These are phyloP conservation scores for Venturia oleaginea DNA, from an alignment of 2,329 filamentous ascomycete species.

Conservation along the genomic window DNA sequence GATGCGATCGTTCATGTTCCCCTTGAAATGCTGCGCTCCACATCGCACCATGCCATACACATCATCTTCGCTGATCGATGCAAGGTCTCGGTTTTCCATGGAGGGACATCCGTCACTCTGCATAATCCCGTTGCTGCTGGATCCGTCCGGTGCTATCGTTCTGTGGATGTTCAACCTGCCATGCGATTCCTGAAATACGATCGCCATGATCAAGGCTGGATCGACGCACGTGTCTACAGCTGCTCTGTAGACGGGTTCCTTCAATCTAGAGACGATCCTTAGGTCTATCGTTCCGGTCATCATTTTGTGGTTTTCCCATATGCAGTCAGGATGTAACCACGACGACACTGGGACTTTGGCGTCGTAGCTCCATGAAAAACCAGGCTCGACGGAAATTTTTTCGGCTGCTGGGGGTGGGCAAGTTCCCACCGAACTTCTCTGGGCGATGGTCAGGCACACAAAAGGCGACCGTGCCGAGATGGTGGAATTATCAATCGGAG, in stretches of 20 bases:
- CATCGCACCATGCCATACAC: not conserved
- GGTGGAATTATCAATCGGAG: not conserved
- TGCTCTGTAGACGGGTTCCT: not conserved
- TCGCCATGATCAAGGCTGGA: not conserved
- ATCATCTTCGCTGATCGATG: not conserved
- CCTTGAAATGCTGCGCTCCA: slow-evolving; percentile 1
- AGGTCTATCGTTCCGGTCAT: not conserved
- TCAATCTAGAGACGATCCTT: not conserved
- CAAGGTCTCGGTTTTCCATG: not conserved
- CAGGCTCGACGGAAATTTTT: not conserved
- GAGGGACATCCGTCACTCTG: not conserved
- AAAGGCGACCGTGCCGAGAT: not conserved
- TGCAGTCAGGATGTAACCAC: not conserved
- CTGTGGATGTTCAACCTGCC: not conserved
- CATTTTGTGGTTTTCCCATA: not conserved
- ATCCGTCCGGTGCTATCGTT: not conserved
- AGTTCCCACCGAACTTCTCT: not conserved
- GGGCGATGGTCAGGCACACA: not conserved
- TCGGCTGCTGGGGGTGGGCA: not conserved
- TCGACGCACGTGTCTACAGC: not conserved
- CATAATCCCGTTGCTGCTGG: not conserved
- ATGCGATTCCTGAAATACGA: not conserved
- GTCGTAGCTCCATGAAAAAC: not conserved
- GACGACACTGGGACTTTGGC: not conserved
- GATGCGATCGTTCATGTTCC: not conserved